A percentile compares a stretch with the other conserved stretches of the same genome.
Evolutionary conservation across 2,329 filamentous ascomycete genomes (phyloP).

Genomic region (Ophiosphaerella korrae): DNA sequence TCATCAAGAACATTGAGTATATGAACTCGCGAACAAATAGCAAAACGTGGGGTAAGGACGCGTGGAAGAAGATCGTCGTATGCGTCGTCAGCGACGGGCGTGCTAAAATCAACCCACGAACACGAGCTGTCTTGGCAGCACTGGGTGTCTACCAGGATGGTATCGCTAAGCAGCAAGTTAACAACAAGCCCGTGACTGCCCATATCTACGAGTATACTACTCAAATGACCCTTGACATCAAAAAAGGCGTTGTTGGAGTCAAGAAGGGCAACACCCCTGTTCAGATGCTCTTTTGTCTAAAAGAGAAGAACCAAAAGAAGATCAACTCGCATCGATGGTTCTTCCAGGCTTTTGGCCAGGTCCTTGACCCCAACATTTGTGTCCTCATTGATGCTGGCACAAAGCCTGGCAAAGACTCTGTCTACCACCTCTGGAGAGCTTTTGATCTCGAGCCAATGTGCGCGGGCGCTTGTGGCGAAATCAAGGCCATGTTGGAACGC

Average conservation of each 20-base stretch:
- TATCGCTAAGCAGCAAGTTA: constrained; percentile 97
- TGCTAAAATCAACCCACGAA: constrained; percentile 93
- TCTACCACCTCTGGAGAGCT: constrained; percentile 98
- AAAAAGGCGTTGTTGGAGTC: constrained; percentile 84
- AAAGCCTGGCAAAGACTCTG: constrained; percentile 88
- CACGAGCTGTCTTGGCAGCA: constrained; percentile 84
- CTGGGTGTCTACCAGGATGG: constrained; percentile 98
- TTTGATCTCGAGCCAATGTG: constrained; percentile 98
- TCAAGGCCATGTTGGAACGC: constrained; percentile 93
- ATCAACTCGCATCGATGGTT: constrained; percentile 99
- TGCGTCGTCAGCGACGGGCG: constrained; percentile 96
- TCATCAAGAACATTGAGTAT: constrained; percentile 98
- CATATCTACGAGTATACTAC: constrained; percentile 96
- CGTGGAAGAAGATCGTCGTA: constrained; percentile 99
- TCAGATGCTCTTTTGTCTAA: constrained; percentile 96
- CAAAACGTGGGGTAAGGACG: constrained; percentile 97
- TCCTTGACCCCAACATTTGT: constrained; percentile 94
- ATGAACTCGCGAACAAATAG: constrained; percentile 93
- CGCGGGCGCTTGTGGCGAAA: constrained; percentile 95
- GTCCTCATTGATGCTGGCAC: constrained; percentile 96
- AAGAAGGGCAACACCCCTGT: constrained; percentile 86
- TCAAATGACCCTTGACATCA: constrained; percentile 84
- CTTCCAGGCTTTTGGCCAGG: constrained; percentile 92
- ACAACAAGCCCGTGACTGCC: constrained; percentile 92
- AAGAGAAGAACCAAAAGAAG: constrained; percentile 99